phyloP scores from a whole-genome alignment of 2,329 filamentous ascomycete species.

The Colletotrichum orbiculare region DNA sequence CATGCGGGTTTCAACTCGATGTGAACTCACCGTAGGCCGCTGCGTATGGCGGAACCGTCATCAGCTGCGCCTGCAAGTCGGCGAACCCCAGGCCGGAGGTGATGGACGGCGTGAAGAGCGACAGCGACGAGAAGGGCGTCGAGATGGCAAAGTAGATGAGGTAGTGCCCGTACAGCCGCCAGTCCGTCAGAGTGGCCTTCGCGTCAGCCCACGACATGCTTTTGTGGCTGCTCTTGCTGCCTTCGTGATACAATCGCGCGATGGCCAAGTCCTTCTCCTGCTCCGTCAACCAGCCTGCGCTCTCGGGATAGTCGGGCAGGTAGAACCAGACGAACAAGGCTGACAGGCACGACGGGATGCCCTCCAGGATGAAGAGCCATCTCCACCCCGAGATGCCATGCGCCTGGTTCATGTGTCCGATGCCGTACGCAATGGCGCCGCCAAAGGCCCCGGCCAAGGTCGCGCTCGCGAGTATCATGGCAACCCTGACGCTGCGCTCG shows the following conservation, averaged over 20 bases:
- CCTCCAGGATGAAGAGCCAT: constrained; percentile 57
- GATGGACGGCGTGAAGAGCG: constrained; percentile 72
- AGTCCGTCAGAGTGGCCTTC: constrained; percentile 74
- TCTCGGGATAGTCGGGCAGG: constrained; percentile 58
- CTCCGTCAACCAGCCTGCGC: constrained; percentile 48
- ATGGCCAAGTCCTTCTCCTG: constrained; percentile 61
- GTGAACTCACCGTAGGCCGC: constrained; percentile 61
- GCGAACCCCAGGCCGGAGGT: constrained; percentile 62
- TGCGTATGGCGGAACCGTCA: constrained; percentile 75
- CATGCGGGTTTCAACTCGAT: too few relatives aligned
- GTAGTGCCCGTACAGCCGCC: constrained; percentile 76
- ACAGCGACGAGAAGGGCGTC: constrained; percentile 68
- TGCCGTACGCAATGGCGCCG: constrained; percentile 45
- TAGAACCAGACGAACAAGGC: constrained; percentile 41
- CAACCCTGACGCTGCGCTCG: constrained; percentile 53
- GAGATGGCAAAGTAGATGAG: constrained; percentile 58
- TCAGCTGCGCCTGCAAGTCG: constrained; percentile 69
- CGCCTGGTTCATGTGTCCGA: constrained; percentile 43
- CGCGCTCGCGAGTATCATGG: constrained; percentile 52
- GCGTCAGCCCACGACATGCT: constrained; percentile 74
- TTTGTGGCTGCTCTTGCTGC: constrained; percentile 68
- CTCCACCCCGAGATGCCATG: constrained; percentile 43
- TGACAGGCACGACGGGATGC: constrained; percentile 49
- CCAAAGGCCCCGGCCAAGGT: constrained; percentile 50
- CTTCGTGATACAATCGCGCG: constrained; percentile 56